Evolutionary conservation across 2,329 filamentous ascomycete genomes (phyloP).

Genomic region (Pyrenophora graminea): DNA sequence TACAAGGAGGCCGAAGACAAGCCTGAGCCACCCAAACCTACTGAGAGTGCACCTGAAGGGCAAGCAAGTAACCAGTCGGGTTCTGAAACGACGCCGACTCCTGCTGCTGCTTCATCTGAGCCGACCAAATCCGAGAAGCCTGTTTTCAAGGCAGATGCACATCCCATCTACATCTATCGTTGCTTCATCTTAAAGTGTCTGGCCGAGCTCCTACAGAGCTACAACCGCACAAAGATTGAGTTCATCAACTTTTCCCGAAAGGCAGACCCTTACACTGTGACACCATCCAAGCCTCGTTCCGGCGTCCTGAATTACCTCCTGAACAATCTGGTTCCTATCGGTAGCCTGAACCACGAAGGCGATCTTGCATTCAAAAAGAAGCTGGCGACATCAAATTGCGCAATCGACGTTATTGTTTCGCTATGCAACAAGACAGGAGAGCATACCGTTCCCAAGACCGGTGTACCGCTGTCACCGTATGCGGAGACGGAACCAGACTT

Average conservation of each 20-base stretch:
- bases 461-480: conserved; percentile 37
- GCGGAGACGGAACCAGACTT: conserved; percentile 82
- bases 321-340: conserved; percentile 72
- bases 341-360: conserved; percentile 71
- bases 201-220: conserved; percentile 85
- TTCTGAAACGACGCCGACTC: conserved; percentile 9
- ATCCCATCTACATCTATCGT: conserved; percentile 94
- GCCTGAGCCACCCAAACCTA: conserved; percentile 55
- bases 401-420: conserved; percentile 82
- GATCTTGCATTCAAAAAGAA: conserved; percentile 82
- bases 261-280: conserved; percentile 78
- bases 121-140: conserved; percentile 63
- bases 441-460: conserved; percentile 61
- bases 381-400: conserved; percentile 79
- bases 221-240: conserved; percentile 93
- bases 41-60: conserved; percentile 49
- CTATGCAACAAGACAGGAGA: conserved; percentile 88
- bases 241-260: conserved; percentile 99
- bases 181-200: conserved; percentile 94
- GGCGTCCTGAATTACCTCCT: conserved; percentile 93
- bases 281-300: conserved; percentile 91
- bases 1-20: conserved; percentile 93
- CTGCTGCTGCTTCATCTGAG: conserved; percentile 14
- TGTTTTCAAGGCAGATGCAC: conserved; percentile 86
- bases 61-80: conserved; percentile 13